Percentiles rank a stretch among this genome's conserved stretches.
These are phyloP conservation scores for Colletotrichum limetticola DNA, from an alignment of 2,329 filamentous ascomycete species.

Conservation along the genomic window DNA sequence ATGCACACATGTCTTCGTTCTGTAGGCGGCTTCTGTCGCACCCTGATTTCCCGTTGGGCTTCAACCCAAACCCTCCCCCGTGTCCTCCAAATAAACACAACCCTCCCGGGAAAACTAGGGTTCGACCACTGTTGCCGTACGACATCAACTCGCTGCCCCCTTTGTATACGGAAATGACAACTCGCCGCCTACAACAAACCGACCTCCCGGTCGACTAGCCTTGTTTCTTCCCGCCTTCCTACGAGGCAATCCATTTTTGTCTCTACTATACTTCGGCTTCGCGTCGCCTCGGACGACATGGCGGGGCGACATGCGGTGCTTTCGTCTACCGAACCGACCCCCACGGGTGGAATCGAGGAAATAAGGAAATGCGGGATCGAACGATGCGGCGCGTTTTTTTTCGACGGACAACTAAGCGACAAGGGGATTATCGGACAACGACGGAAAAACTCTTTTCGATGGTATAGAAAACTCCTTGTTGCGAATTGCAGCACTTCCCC, in stretches of 20 bases:
- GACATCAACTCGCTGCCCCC: conserved; percentile 10
- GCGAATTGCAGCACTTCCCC: conserved; percentile 20
- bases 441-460: conserved; percentile 9
- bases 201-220: conserved; percentile 3
- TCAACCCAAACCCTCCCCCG: not conserved
- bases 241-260: conserved; percentile 11
- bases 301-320: not conserved
- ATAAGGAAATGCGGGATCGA: conserved; percentile 27
- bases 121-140: not conserved
- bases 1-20: conserved; percentile 32
- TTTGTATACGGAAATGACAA: conserved; percentile 21
- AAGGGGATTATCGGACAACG: conserved; percentile 10
- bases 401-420: conserved; percentile 6
- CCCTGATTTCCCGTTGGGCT: not conserved
- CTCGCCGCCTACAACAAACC: conserved; percentile 25
- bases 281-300: not conserved
- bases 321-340: conserved; percentile 26
- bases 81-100: conserved; percentile 10
- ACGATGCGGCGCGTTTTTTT: conserved; percentile 19
- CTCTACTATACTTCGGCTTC: conserved; percentile 11
- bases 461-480: conserved; percentile 32
- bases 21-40: conserved; percentile 6
- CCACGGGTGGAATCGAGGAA: conserved; percentile 22
- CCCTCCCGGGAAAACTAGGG: conserved; percentile 8
- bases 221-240: not conserved